A percentile compares a stretch with the other conserved stretches of the same genome.
Evolutionary conservation across 805 yeast species (phyloP).

Genomic region (Candida lessepsii): DNA sequence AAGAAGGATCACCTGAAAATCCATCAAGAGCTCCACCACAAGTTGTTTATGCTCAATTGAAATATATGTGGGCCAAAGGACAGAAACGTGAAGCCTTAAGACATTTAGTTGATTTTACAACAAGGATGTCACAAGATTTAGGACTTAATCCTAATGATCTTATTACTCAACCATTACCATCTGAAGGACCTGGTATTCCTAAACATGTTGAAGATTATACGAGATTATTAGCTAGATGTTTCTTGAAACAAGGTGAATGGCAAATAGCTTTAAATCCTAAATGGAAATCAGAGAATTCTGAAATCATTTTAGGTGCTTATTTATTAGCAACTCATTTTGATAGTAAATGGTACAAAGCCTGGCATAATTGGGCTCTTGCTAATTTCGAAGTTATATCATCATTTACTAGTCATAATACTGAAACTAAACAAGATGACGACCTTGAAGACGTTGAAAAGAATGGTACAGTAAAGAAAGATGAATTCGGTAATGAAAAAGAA

Average conservation of each 20-base stretch:
- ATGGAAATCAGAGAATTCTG: slow-evolving; percentile 78
- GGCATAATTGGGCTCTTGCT: slow-evolving; percentile 99
- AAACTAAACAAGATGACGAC: slow-evolving; percentile 21
- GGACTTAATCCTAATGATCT: slow-evolving; percentile 85
- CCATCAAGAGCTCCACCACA: slow-evolving; percentile 90
- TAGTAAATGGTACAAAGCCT: slow-evolving; percentile 92
- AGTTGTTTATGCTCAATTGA: slow-evolving; percentile 94
- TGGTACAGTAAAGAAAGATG: background rate
- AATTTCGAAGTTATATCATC: slow-evolving; percentile 91
- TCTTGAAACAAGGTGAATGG: slow-evolving; percentile 98
- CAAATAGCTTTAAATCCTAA: slow-evolving; percentile 74
- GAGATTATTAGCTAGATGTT: slow-evolving; percentile 84
- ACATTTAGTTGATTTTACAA: slow-evolving; percentile 85
- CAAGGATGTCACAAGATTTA: slow-evolving; percentile 83
- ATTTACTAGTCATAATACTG: slow-evolving; percentile 32
- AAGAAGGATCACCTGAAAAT: slow-evolving; percentile 62
- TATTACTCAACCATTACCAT: slow-evolving; percentile 81
- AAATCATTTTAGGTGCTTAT: slow-evolving; percentile 87
- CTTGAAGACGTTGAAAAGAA: background rate
- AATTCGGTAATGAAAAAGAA: background rate
- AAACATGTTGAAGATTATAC: slow-evolving; percentile 82
- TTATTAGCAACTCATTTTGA: slow-evolving; percentile 94
- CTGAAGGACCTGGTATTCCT: slow-evolving; percentile 65
- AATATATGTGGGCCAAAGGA: slow-evolving; percentile 96
- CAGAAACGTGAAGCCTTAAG: slow-evolving; percentile 81